phyloP scores from a whole-genome alignment of 768 basidiomycete genomes.

The Saitozyma sp. region DNA sequence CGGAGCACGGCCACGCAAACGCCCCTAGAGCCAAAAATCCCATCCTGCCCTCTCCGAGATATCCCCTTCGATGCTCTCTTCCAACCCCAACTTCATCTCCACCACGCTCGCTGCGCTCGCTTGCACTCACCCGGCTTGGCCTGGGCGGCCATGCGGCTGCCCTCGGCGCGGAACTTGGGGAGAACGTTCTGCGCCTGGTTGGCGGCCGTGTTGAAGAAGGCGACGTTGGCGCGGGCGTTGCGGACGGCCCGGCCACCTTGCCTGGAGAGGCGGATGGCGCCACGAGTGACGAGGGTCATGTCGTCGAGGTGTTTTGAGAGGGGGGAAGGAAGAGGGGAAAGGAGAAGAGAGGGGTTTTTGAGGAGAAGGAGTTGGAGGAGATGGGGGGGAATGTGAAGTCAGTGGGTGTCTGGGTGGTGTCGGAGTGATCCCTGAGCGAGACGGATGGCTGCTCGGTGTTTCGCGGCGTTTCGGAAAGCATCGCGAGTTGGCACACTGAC shows the following conservation, averaged over 20 bases:
- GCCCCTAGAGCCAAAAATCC: too few relatives aligned
- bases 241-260: slow-evolving; percentile 43
- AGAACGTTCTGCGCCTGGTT: slow-evolving; percentile 37
- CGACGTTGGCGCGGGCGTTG: slow-evolving; percentile 48
- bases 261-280: slow-evolving; percentile 50
- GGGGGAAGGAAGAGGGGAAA: slow-evolving; percentile 12
- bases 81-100: not conserved
- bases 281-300: slow-evolving; percentile 53
- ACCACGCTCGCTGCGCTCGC: not conserved
- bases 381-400: slow-evolving; percentile 5
- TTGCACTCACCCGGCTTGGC: slow-evolving; percentile 30
- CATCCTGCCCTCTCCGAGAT: not conserved
- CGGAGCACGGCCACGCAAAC: too few relatives aligned
- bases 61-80: slow-evolving; percentile 2
- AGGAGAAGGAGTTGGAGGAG: slow-evolving; percentile 19
- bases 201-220: slow-evolving; percentile 51
- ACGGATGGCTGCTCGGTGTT: not conserved
- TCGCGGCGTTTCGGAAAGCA: not conserved
- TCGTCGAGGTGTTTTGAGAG: slow-evolving; percentile 13
- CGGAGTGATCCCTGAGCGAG: slow-evolving; percentile 10
- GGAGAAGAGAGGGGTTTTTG: slow-evolving; percentile 5
- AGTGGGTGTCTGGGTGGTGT: slow-evolving; percentile 5
- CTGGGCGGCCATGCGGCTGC: slow-evolving; percentile 24
- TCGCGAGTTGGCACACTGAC: not conserved
- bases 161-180: slow-evolving; percentile 33